Percentiles rank a stretch among this genome's conserved stretches.
phyloP scores from a whole-genome alignment of 169 alveolate genomes.

The Plasmodium billcollinsi region DNA sequence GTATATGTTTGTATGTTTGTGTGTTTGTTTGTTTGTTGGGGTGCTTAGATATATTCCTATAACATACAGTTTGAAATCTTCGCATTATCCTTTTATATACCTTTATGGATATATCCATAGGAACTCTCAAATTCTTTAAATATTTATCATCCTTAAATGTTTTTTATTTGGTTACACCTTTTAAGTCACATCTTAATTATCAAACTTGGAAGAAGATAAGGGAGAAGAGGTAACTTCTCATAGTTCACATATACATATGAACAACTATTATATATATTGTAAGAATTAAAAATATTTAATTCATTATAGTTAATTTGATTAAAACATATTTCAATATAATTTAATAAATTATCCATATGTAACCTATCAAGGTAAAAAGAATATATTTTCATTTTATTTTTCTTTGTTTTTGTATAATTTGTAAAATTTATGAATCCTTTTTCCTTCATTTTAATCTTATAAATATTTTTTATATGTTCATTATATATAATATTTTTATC shows the following conservation, averaged over 20 bases:
- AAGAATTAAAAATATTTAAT: conserved; percentile 45
- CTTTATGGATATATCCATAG: not conserved
- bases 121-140: not conserved
- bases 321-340: conserved; percentile 36
- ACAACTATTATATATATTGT: conserved; percentile 6
- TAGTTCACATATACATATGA: conserved; percentile 25
- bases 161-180: too few relatives aligned
- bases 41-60: not conserved
- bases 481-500: too few relatives aligned
- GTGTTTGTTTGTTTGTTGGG: not conserved
- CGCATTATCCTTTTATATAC: too few relatives aligned
- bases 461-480: too few relatives aligned
- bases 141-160: too few relatives aligned
- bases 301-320: conserved; percentile 16
- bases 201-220: not conserved
- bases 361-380: conserved; percentile 13
- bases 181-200: too few relatives aligned
- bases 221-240: not conserved
- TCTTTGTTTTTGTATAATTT: conserved; percentile 19
- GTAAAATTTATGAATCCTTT: conserved; percentile 14
- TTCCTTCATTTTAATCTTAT: too few relatives aligned
- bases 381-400: conserved; percentile 11
- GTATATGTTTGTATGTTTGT: not conserved
- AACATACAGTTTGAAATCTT: too few relatives aligned
- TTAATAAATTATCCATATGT: not conserved